These are phyloP conservation scores for Gonapodya prolifera DNA, from an alignment of 192 early-diverging fungal genomes.

Conservation along the genomic window DNA sequence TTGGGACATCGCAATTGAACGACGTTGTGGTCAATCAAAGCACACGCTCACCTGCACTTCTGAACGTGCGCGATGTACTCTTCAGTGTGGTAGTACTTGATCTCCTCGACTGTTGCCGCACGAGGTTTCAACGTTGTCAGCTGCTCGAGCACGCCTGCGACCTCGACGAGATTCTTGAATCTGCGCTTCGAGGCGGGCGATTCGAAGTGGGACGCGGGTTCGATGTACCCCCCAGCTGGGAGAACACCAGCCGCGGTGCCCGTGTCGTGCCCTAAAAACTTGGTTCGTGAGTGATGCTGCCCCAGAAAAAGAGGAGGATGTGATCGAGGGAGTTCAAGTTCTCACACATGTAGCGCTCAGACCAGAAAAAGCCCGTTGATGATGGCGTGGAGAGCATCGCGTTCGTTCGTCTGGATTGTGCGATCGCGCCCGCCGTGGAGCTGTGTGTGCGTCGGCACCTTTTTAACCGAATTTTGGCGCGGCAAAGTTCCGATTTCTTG, in stretches of 20 bases:
- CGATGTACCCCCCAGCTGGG: not conserved
- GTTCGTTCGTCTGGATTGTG: not conserved
- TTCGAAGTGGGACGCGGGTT: not conserved
- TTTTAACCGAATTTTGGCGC: too few species aligned
- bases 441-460: too few species aligned
- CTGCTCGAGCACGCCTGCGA: not conserved
- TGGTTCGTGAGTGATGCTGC: too few species aligned
- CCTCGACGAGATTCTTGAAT: constrained; percentile 3
- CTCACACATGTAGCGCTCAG: constrained; percentile 2
- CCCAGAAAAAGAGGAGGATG: too few species aligned
- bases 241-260: not conserved
- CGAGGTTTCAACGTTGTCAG: not conserved
- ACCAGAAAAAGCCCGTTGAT: not conserved
- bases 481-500: too few species aligned
- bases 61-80: not conserved
- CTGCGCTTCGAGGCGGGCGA: not conserved
- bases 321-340: too few species aligned
- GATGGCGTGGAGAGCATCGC: not conserved
- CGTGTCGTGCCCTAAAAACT: not conserved
- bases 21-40: not conserved
- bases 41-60: not conserved
- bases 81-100: constrained; percentile 2
- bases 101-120: constrained; percentile 1
- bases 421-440: not conserved
- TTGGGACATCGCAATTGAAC: not conserved